A percentile compares a stretch with the other conserved stretches of the same genome.
phyloP scores from a whole-genome alignment of 441 rosid species.

The Arabidopsis lyrata region DNA sequence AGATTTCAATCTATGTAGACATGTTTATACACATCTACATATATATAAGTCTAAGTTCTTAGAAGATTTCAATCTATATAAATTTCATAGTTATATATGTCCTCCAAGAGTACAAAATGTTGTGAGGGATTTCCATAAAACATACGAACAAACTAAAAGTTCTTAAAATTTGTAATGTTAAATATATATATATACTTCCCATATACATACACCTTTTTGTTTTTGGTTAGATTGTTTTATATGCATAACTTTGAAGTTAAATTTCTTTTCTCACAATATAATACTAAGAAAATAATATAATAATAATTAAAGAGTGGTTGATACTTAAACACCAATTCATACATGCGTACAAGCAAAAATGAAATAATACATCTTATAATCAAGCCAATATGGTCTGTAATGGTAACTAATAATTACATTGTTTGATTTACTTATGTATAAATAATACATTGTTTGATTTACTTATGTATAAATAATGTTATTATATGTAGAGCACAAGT shows the following conservation, averaged over 20 bases:
- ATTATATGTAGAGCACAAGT: constrained; percentile 77
- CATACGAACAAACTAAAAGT: constrained; percentile 4
- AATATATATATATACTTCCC: neutral
- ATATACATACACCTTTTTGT: neutral
- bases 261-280: constrained; percentile 9
- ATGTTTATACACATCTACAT: too few relatives aligned
- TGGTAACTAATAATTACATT: constrained; percentile 25
- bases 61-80: neutral
- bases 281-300: neutral
- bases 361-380: constrained; percentile 11
- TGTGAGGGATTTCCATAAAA: neutral
- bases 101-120: neutral
- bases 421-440: neutral
- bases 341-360: constrained; percentile 39
- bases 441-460: constrained; percentile 12
- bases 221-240: neutral
- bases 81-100: constrained; percentile 1
- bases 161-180: neutral
- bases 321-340: constrained; percentile 30
- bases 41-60: neutral
- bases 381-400: neutral
- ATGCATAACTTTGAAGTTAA: constrained; percentile 10
- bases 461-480: constrained; percentile 1
- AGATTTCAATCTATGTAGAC: too few relatives aligned
- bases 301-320: constrained; percentile 19